These are phyloP conservation scores for Potentilla sterilis DNA, from an alignment of 306 rosid genomes.

Conservation along the genomic window DNA sequence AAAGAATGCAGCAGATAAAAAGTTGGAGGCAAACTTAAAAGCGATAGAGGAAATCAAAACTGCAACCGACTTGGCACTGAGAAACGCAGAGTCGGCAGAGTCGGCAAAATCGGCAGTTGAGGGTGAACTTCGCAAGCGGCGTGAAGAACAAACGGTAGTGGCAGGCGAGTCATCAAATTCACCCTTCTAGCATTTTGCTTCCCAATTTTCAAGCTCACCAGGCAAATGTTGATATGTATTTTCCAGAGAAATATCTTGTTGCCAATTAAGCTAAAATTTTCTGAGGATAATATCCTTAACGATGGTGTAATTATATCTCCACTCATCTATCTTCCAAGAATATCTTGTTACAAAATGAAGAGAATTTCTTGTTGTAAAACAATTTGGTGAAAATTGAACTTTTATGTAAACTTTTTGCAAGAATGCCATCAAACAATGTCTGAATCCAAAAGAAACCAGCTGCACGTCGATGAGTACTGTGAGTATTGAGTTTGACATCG, in stretches of 20 bases:
- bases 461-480: neutral
- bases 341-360: neutral
- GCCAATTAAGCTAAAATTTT: neutral
- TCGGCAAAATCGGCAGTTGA: constrained; percentile 61
- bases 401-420: neutral
- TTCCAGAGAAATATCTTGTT: neutral
- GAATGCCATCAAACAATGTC: too few species aligned
- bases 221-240: neutral
- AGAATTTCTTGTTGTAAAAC: too few species aligned
- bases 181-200: constrained; percentile 1
- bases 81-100: constrained; percentile 61
- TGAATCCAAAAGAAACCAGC: neutral
- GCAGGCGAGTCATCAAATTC: constrained; percentile 22
- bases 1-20: constrained; percentile 44
- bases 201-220: neutral
- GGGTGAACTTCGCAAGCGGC: constrained; percentile 50
- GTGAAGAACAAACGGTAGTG: constrained; percentile 37
- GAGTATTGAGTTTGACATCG: neutral
- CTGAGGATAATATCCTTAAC: neutral
- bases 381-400: too few species aligned
- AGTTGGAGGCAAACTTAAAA: constrained; percentile 56
- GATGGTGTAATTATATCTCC: neutral
- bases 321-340: neutral
- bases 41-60: constrained; percentile 61
- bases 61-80: constrained; percentile 65